Percentiles rank a stretch among this genome's conserved stretches.
Evolutionary conservation across 1,139 yeast species (phyloP).

Genomic region (Nakaseomyces kungkrabaensis): DNA sequence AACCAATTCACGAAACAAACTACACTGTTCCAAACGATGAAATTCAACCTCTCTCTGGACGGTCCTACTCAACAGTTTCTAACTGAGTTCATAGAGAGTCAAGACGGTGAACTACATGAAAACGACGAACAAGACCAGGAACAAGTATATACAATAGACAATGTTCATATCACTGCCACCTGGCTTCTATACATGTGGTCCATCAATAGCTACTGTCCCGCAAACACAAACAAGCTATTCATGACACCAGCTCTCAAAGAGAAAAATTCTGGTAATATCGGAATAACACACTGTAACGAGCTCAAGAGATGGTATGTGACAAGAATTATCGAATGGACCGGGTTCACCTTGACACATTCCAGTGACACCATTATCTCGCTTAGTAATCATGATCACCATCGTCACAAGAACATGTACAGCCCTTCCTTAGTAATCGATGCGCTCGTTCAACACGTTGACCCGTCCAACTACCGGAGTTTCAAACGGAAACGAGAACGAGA

Average conservation of each 20-base stretch:
- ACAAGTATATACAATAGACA: background rate
- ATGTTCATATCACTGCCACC: background rate
- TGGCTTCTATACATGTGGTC: conserved; percentile 1
- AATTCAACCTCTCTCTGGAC: background rate
- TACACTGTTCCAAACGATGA: background rate
- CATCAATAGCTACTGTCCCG: background rate
- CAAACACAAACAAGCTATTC: background rate
- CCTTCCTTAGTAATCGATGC: background rate
- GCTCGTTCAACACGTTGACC: background rate
- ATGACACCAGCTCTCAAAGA: no score
- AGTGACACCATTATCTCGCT: background rate
- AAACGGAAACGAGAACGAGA: no score
- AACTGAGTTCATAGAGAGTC: background rate
- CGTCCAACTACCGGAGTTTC: background rate
- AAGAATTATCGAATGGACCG: background rate
- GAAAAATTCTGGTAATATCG: background rate
- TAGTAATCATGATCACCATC: background rate
- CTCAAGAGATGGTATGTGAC: background rate
- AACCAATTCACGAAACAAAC: background rate
- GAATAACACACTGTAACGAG: background rate
- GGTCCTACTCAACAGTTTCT: background rate
- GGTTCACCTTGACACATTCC: background rate
- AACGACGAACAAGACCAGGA: no score
- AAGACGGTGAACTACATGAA: background rate
- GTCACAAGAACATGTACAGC: background rate